Evolutionary conservation across 2,329 filamentous ascomycete species (phyloP).

Genomic region (Scedosporium minutisporum): DNA sequence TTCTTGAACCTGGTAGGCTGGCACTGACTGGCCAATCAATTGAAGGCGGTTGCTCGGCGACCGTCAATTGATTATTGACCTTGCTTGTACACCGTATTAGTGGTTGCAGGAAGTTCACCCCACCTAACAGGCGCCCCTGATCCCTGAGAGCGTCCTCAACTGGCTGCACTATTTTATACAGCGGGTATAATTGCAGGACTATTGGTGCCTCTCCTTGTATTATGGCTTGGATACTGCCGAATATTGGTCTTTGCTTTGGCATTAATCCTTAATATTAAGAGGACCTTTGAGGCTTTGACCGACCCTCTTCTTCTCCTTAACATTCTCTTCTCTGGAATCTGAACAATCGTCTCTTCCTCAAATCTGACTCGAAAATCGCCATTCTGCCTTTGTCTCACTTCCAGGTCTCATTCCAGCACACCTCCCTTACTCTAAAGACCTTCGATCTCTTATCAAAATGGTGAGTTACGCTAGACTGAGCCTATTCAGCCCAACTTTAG

Average conservation of each 20-base stretch:
- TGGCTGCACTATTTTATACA: neutral
- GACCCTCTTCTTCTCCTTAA: neutral
- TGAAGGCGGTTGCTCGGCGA: no score
- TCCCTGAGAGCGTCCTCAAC: no score
- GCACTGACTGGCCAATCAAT: no score
- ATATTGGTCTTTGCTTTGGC: neutral
- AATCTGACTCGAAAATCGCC: neutral
- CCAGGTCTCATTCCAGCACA: neutral
- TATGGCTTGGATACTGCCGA: neutral
- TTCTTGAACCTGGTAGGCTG: no score
- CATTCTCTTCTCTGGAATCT: neutral
- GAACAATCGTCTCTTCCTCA: neutral
- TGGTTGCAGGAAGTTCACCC: no score
- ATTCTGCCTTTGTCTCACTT: neutral
- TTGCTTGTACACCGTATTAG: no score
- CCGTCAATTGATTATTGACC: no score
- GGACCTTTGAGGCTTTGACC: neutral
- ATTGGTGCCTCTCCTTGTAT: neutral
- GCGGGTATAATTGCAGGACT: neutral
- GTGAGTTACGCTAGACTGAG: neutral
- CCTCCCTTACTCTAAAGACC: neutral
- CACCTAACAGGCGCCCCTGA: no score
- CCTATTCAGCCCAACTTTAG: neutral
- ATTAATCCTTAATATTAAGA: neutral
- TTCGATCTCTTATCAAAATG: neutral